Evolutionary conservation across 441 rosid genomes (phyloP), one percentile per base, ranked within the genome.

Genomic region (Capsella rubella): DNA sequence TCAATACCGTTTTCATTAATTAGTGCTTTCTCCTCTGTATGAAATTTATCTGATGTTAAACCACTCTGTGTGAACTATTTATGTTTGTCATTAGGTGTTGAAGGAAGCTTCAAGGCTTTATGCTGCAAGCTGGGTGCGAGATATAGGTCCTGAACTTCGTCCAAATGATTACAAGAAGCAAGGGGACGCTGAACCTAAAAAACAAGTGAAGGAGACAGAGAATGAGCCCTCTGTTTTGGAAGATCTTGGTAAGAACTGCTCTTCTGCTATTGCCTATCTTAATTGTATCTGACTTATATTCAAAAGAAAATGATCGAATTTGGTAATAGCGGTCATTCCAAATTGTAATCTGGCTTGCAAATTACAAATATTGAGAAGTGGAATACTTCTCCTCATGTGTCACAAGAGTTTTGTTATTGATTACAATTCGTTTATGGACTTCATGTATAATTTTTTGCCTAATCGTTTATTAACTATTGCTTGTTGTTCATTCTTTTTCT

Each of bases 21-120:
- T 10, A 8, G 3, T 58, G 55, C 15, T 73, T 73, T 35, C 8
- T 58, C 31, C 37, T 43, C 3, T 52, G 13, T 4, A 43, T 58
- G 40, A 40, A 67, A 8, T 9, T 7, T n/a, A 66, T 50, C 9
- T 58, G n/a, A 35, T 58, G 50, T 64, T 68, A 59, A 59, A 25
- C 6, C 34, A 54, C 10, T 9, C 11, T 64, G 8, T 3, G 11
- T 39, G 55, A 76, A 62, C 12, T 62, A 8, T 43, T 15, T 6
- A 7, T 58, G 29, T 37, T 72, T 60, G 64, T 52, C 10, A 58
- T 63, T 74, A 89, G 98, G 84, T 91, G 65, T 57, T 93, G 78
- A 93, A 89, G 82, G 90, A 91, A 84, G 99, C 97, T 12, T 84
- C 92, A 18, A 86, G 93, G 88, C 92, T 94, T 55, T 94, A 92